A percentile compares a stretch with the other conserved stretches of the same genome.
Evolutionary conservation across 2,329 filamentous ascomycete species (phyloP).

Genomic region (Hypoxylon sp.): DNA sequence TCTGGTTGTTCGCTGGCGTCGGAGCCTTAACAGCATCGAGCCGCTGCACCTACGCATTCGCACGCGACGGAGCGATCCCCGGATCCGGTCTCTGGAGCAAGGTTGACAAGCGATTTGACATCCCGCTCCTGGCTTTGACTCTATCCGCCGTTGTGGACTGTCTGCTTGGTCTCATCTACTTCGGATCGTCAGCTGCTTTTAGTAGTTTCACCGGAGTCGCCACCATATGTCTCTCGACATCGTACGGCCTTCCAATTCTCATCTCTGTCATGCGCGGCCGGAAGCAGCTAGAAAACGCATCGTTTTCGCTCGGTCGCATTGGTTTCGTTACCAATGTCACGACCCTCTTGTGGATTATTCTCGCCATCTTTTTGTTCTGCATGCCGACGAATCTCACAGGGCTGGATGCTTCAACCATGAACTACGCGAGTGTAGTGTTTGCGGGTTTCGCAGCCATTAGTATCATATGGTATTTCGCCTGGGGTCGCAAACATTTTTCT

Average conservation of each 20-base stretch:
- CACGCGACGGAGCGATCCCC: constrained; percentile 77
- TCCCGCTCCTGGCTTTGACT: constrained; percentile 74
- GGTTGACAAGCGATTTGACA: constrained; percentile 71
- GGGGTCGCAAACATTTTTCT: constrained; percentile 70
- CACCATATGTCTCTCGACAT: constrained; percentile 79
- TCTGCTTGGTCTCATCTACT: constrained; percentile 79
- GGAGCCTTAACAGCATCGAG: constrained; percentile 78
- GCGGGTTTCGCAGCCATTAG: constrained; percentile 68
- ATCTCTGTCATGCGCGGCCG: constrained; percentile 74
- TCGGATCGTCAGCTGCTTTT: constrained; percentile 79
- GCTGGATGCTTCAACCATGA: constrained; percentile 65
- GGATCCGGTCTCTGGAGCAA: constrained; percentile 71
- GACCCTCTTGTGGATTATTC: constrained; percentile 74
- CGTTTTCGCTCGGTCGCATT: constrained; percentile 73
- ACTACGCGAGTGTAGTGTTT: constrained; percentile 73
- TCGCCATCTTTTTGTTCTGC: constrained; percentile 77
- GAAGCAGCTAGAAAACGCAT: constrained; percentile 69
- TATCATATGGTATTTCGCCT: constrained; percentile 68
- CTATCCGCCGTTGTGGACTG: constrained; percentile 75
- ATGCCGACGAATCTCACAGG: constrained; percentile 72
- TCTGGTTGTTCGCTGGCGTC: constrained; percentile 79
- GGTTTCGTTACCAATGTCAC: constrained; percentile 73
- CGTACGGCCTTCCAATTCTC: constrained; percentile 79
- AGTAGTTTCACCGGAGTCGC: constrained; percentile 82
- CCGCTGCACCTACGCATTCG: constrained; percentile 79